Percentiles rank a stretch among this genome's conserved stretches.
phyloP scores from a whole-genome alignment of 768 basidiomycete genomes.

The Trametes punicea region DNA sequence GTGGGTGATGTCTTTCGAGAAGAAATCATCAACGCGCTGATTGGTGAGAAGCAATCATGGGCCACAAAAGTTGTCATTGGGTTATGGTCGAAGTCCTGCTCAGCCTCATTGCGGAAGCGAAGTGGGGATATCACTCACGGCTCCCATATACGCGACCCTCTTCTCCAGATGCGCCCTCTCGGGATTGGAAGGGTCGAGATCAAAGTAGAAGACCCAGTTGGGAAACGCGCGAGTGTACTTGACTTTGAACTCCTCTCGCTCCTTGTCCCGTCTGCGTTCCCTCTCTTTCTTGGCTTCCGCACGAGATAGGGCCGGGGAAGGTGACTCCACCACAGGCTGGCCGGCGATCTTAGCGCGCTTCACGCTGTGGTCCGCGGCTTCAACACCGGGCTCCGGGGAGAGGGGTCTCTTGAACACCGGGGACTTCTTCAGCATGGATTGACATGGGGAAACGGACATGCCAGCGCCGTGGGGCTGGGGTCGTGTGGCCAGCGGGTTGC shows the following conservation, averaged over 20 bases:
- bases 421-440: constrained; percentile 26
- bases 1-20: constrained; percentile 84
- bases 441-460: constrained; percentile 33
- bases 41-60: background rate
- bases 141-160: constrained; percentile 66
- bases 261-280: constrained; percentile 47
- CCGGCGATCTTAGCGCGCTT: constrained; percentile 45
- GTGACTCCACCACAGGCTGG: constrained; percentile 7
- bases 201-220: constrained; percentile 81
- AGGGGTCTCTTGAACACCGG: constrained; percentile 43
- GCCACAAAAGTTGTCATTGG: background rate
- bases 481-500: constrained; percentile 47
- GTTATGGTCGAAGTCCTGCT: background rate
- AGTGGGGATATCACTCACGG: constrained; percentile 51
- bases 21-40: constrained; percentile 85
- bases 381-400: constrained; percentile 46
- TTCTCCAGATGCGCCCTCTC: constrained; percentile 45
- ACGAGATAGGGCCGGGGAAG: constrained; percentile 20
- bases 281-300: constrained; percentile 39
- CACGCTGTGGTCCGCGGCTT: constrained; percentile 27
- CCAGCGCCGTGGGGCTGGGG: constrained; percentile 34
- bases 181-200: constrained; percentile 49
- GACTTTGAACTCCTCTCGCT: constrained; percentile 63
- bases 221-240: constrained; percentile 90
- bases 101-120: background rate